Conservation (phyloP, 2,329 filamentous ascomycete species). For the Beauveria sp. region DNA sequence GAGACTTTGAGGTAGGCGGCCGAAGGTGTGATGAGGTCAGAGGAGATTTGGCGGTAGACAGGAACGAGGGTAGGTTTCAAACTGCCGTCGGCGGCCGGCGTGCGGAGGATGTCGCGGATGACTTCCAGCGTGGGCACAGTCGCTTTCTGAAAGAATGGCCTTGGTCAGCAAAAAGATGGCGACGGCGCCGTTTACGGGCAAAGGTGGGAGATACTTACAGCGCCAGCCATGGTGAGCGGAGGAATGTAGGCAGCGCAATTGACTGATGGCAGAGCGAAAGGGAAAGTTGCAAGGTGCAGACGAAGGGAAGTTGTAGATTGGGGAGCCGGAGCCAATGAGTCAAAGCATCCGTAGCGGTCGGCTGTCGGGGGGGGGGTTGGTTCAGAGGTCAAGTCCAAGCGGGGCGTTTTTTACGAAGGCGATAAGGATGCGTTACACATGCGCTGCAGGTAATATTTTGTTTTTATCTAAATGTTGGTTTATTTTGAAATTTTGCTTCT, state of each 20-base stretch:
- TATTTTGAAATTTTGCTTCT: too few relatives aligned
- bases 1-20: slow-evolving; percentile 90
- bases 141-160: slow-evolving; percentile 24
- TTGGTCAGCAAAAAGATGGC: slow-evolving; percentile 9
- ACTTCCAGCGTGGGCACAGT: slow-evolving; percentile 40
- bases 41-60: slow-evolving; percentile 75
- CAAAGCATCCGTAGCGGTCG: neutral
- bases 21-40: slow-evolving; percentile 91
- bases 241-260: neutral
- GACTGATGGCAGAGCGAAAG: neutral
- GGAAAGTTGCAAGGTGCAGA: neutral
- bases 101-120: slow-evolving; percentile 35
- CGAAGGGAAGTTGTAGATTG: neutral
- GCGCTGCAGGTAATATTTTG: too few relatives aligned
- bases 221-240: slow-evolving; percentile 20
- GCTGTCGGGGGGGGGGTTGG: too few relatives aligned
- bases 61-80: slow-evolving; percentile 64
- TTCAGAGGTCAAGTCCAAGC: too few relatives aligned
- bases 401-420: neutral
- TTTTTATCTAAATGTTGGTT: too few relatives aligned
- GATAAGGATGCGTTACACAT: too few relatives aligned
- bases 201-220: slow-evolving; percentile 17
- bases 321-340: neutral
- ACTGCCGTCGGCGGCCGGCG: slow-evolving; percentile 20
- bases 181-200: neutral